Evolutionary conservation across 1,284 basidiomycete genomes (phyloP), one percentile per base, ranked within the genome.

Genomic region (Tilletiopsis washingtonensis): DNA sequence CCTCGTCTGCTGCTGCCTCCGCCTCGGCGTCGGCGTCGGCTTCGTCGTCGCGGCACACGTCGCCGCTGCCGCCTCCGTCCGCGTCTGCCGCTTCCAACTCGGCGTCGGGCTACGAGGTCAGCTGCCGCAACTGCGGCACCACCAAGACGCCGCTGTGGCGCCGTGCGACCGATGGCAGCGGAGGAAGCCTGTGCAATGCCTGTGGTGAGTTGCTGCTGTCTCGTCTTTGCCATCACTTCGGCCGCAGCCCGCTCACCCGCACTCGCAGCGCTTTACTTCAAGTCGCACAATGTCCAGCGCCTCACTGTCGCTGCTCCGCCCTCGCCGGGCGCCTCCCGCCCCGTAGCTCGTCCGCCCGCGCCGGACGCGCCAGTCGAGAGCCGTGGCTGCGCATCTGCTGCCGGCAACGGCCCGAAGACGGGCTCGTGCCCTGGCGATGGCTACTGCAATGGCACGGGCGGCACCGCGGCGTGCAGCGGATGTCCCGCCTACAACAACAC

Each of bases 101-200:
- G n/a, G 29, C n/a, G 29, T 9, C 9, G 9, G 29, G 29, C 9
- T 34, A 34, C 29, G 46, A 11, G 17, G 12, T 65, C 53, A 53
- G 48, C 40, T 89, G 86, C 75, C 86, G 85, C 76, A 88, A 88
- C 68, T 88, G 86, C 76, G 84, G 86, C 64, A 88, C 86, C 23
- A 88, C 84, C 2, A 84, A 85, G n/a, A 88, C 86, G 6, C 87
- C 86, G 17, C 79, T 88, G 40, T 89, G 86, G 86, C 79, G 87
- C 57, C 86, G 88, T 74, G 86, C 88, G 62, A 85, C 87, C 61
- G 86, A 88, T 71, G 87, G 87, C 50, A 87, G 86, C 78, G 29
- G 29, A 9, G n/a, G 29, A n/a, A 88, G 85, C 0, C 84, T 88
- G 43, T 89, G 87, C 77, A 88, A 89, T 65, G 86, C 86, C 81